Percentiles rank a stretch among this genome's conserved stretches.
Evolutionary conservation across 495 filamentous ascomycete species (phyloP).

Genomic region (Hypoxylon lienhwacheense): DNA sequence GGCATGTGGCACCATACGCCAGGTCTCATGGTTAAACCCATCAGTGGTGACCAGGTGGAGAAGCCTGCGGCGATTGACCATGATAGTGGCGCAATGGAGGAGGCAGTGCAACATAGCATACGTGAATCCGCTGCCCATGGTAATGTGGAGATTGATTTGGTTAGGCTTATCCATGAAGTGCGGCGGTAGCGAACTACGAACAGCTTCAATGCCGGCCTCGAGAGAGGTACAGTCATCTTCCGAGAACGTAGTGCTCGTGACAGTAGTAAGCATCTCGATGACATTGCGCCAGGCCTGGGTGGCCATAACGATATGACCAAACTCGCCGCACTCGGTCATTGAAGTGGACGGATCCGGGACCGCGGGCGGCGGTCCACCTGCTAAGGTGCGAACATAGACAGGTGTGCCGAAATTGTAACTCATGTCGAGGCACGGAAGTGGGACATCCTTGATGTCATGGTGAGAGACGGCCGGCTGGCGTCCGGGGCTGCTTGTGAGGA

Average conservation of each 20-base stretch:
- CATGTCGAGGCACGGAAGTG: slow-evolving; percentile 54
- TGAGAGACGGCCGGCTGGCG: slow-evolving; percentile 51
- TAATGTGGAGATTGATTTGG: slow-evolving; percentile 56
- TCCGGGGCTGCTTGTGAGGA: slow-evolving; percentile 57
- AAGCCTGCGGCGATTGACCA: slow-evolving; percentile 55
- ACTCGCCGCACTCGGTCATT: slow-evolving; percentile 52
- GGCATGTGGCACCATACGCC: slow-evolving; percentile 45
- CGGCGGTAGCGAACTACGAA: slow-evolving; percentile 49
- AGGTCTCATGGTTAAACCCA: slow-evolving; percentile 48
- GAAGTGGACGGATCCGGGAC: slow-evolving; percentile 39
- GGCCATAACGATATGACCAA: slow-evolving; percentile 55
- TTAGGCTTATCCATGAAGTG: slow-evolving; percentile 54
- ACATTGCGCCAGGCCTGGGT: slow-evolving; percentile 56
- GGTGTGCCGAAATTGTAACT: slow-evolving; percentile 55
- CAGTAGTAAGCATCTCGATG: slow-evolving; percentile 55
- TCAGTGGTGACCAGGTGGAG: slow-evolving; percentile 52
- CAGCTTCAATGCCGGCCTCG: slow-evolving; percentile 49
- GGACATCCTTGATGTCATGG: slow-evolving; percentile 50
- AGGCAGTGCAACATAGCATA: slow-evolving; percentile 56
- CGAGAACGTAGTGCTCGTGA: slow-evolving; percentile 47
- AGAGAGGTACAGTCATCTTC: slow-evolving; percentile 48
- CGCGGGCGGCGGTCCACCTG: slow-evolving; percentile 40
- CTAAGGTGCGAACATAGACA: slow-evolving; percentile 50
- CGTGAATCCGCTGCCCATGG: slow-evolving; percentile 56
- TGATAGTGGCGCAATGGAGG: slow-evolving; percentile 54